Percentiles rank a stretch among this genome's conserved stretches.
phyloP scores from a whole-genome alignment of 2,329 filamentous ascomycete genomes.

The Talaromyces sp. region DNA sequence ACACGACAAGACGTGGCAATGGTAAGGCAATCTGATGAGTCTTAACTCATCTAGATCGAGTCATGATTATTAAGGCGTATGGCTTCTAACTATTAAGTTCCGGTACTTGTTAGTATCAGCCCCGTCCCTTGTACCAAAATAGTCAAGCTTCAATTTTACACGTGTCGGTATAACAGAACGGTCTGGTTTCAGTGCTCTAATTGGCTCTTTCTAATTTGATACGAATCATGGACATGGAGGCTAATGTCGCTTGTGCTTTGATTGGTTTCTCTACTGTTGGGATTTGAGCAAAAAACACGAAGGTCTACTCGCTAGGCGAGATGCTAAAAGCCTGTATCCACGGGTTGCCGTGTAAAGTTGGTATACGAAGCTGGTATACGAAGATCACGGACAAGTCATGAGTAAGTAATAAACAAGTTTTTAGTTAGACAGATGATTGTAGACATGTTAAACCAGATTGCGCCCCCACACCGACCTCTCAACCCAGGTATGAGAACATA shows the following conservation, averaged over 20 bases:
- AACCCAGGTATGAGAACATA: background rate
- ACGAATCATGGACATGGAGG: background rate
- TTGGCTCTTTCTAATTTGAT: background rate
- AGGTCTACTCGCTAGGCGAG: background rate
- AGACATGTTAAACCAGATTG: background rate
- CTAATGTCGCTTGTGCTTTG: background rate
- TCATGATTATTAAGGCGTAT: background rate
- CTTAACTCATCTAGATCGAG: background rate
- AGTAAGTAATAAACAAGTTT: background rate
- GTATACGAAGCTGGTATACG: background rate
- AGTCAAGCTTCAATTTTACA: background rate
- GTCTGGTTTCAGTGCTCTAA: background rate
- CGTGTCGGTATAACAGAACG: background rate
- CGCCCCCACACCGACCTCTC: constrained; percentile 5
- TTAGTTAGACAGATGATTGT: background rate
- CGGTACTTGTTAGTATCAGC: background rate
- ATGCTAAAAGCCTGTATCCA: background rate
- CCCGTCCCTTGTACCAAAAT: background rate
- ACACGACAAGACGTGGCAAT: background rate
- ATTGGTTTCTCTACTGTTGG: background rate
- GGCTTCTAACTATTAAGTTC: background rate
- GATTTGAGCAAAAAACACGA: background rate
- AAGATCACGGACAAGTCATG: too few species aligned
- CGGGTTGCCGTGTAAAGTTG: background rate
- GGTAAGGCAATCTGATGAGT: background rate